Conservation (phyloP, 2,329 filamentous ascomycete genomes). For the Akanthomyces uredinophilus region DNA sequence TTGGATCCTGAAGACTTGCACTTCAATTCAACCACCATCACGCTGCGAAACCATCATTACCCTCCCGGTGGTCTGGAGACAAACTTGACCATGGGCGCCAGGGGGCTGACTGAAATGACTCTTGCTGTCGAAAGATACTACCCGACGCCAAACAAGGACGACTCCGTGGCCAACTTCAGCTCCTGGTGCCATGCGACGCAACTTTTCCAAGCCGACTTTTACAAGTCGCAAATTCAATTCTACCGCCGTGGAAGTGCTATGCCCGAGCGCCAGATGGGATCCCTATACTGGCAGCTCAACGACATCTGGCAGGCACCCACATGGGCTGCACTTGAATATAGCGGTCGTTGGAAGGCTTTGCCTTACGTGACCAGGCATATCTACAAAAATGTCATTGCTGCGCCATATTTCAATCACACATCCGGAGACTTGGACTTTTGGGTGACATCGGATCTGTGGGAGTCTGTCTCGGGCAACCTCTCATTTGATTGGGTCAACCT, state of each 20-base stretch:
- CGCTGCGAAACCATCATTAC: slow-evolving; percentile 50
- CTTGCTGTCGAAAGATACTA: slow-evolving; percentile 51
- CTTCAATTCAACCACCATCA: slow-evolving; percentile 8
- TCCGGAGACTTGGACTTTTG: slow-evolving; percentile 46
- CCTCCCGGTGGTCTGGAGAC: background rate
- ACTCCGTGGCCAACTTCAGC: slow-evolving; percentile 53
- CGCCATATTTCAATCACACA: slow-evolving; percentile 48
- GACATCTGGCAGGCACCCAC: slow-evolving; percentile 61
- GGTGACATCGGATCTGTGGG: slow-evolving; percentile 19
- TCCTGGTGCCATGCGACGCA: slow-evolving; percentile 59
- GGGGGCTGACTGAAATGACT: slow-evolving; percentile 54
- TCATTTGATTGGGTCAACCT: slow-evolving; percentile 16
- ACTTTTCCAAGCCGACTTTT: slow-evolving; percentile 60
- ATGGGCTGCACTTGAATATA: slow-evolving; percentile 59
- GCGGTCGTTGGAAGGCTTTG: slow-evolving; percentile 57
- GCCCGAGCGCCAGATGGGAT: slow-evolving; percentile 53
- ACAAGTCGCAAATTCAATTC: slow-evolving; percentile 55
- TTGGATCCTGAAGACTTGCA: slow-evolving; percentile 8
- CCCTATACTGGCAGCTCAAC: slow-evolving; percentile 61
- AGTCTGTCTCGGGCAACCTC: slow-evolving; percentile 11
- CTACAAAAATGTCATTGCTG: slow-evolving; percentile 53
- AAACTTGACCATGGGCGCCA: background rate
- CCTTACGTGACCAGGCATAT: slow-evolving; percentile 54
- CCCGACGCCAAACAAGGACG: slow-evolving; percentile 47
- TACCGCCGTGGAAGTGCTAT: slow-evolving; percentile 55